These are phyloP conservation scores for Ambrosia hybrid DNA, from an alignment of 140 eudicot species.

Conservation along the genomic window DNA sequence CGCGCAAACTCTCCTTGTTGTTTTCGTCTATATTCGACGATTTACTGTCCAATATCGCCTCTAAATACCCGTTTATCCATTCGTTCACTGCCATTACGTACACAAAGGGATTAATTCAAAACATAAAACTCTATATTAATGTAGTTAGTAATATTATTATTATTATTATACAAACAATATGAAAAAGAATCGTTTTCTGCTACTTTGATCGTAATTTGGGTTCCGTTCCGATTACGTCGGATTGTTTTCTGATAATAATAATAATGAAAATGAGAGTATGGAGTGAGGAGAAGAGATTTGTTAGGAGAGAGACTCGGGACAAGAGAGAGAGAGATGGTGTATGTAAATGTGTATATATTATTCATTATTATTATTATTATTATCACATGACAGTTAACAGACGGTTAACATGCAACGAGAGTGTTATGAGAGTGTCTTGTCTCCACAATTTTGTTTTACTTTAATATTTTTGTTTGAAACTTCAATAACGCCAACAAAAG, in stretches of 20 bases:
- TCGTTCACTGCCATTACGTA: conserved; percentile 73
- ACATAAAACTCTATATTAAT: neutral
- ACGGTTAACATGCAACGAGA: conserved; percentile 1
- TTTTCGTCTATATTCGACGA: conserved; percentile 51
- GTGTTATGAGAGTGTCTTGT: neutral
- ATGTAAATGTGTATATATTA: conserved; percentile 12
- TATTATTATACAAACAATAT: neutral
- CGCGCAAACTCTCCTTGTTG: conserved; percentile 28
- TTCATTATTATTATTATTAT: neutral
- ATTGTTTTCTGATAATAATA: conserved; percentile 19
- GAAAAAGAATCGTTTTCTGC: neutral
- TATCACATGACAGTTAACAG: conserved; percentile 13
- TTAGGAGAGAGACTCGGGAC: conserved; percentile 40
- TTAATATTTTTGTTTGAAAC: too few species aligned
- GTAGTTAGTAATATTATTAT: neutral
- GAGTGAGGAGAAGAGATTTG: conserved; percentile 31
- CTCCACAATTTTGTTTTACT: neutral
- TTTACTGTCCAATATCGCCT: conserved; percentile 75
- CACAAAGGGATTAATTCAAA: conserved; percentile 1
- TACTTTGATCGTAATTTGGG: conserved; percentile 3
- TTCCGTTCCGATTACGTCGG: conserved; percentile 24
- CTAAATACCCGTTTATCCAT: conserved; percentile 92
- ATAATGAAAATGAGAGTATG: conserved; percentile 3
- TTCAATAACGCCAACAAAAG: too few species aligned
- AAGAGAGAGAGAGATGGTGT: conserved; percentile 10